A percentile compares a stretch with the other conserved stretches of the same genome.
phyloP scores from a whole-genome alignment of 2,329 filamentous ascomycete species.

The Zasmidium cellare region DNA sequence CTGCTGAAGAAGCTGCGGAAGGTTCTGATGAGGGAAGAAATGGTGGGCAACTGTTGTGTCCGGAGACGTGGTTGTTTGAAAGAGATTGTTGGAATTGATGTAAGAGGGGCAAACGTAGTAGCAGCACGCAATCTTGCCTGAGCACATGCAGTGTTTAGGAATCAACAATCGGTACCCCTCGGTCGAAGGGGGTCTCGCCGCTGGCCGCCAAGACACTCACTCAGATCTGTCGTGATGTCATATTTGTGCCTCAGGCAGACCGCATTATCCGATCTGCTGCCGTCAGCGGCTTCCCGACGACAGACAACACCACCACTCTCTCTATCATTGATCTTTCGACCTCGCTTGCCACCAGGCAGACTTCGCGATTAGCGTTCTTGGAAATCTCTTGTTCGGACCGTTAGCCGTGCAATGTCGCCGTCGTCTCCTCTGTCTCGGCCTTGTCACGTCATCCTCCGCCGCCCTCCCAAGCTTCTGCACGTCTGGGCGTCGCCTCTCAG shows the following conservation, averaged over 20 bases:
- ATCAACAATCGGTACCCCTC: not conserved
- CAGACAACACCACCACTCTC: not conserved
- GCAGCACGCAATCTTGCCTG: not conserved
- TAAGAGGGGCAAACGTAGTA: not conserved
- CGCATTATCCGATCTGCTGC: not conserved
- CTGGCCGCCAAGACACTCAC: not conserved
- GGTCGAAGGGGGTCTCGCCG: not conserved
- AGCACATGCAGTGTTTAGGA: not conserved
- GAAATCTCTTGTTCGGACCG: not conserved
- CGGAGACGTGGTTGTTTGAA: not conserved
- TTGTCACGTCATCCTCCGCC: not conserved
- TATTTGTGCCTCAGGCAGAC: not conserved
- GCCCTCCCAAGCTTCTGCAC: not conserved
- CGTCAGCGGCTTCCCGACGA: not conserved
- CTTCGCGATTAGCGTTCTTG: not conserved
- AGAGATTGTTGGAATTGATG: not conserved
- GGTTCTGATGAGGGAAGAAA: conserved; percentile 52
- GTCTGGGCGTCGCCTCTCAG: not conserved
- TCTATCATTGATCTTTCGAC: not conserved
- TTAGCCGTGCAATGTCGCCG: not conserved
- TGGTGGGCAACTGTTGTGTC: conserved; percentile 37
- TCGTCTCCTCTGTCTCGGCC: not conserved
- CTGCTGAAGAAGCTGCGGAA: conserved; percentile 70
- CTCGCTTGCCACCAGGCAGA: not conserved
- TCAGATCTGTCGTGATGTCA: not conserved